Base-by-base conservation (phyloP, 2,329 filamentous ascomycete genomes). In the Sphaerostilbella broomeana region DNA sequence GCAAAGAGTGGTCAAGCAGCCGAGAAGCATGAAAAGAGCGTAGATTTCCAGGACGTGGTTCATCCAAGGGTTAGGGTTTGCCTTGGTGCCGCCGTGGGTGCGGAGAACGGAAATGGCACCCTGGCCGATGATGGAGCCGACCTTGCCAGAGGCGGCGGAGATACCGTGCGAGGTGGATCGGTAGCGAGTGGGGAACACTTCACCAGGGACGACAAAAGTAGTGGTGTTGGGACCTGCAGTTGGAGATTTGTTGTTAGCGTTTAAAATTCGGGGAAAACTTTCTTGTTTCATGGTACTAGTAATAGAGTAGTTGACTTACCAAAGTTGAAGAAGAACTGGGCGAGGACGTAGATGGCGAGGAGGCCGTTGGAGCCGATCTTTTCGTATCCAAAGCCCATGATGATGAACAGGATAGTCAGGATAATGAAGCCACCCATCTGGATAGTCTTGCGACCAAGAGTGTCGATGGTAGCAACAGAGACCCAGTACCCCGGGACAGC, bases 401-500 rank as follows among this genome's bases (percentile, higher is more conserved):
- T 59, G 41, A 77, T 62, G 60, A 79, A 79, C 15, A 82, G 65
- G 29, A 77, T 63, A 6, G 77, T 80, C 6, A 82, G 61, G 40
- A 81, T 70, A 35, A 64, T 57, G 58, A 81, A 82, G 18, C 77
- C 78, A 44, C 68, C 71, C 40, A 84, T 62, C 63, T 86, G 86
- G 42, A 90, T 86, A 2, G 83, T 76, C 67, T 86, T 88, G 53
- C 85, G 81, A 38, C 84, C 85, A 11, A 88, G 52, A 2, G 73
- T 84, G 61, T 90, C 84, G 41, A 87, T 76, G 1, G 76, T 78
- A 2, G 78, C 78, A 5, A 88, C 84, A 0, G 83, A 85, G 12
- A 86, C 74, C 84, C 84, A 89, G 68, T 89, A 89, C 11, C 85
- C 85, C 0, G 85, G 85, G 11, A 89, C 84, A 33, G 85, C 81